A percentile compares a stretch with the other conserved stretches of the same genome.
These are phyloP conservation scores for Theileria sp. DNA, from an alignment of 169 alveolate species.

Conservation along the genomic window DNA sequence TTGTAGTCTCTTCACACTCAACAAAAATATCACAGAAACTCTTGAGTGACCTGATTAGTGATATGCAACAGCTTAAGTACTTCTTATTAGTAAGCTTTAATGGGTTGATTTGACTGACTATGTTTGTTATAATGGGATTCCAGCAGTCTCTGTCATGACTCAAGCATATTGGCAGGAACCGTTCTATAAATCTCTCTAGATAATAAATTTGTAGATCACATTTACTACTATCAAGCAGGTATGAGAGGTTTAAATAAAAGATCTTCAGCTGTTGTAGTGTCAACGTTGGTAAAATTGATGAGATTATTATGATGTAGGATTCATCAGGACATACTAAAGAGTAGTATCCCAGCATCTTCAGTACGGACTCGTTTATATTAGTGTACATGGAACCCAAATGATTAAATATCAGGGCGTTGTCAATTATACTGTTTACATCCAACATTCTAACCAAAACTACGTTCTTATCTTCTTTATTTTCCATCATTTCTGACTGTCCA, in stretches of 20 bases:
- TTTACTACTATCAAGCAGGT: conserved; percentile 24
- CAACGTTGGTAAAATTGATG: conserved; percentile 41
- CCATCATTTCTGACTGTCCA: neutral
- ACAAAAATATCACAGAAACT: conserved; percentile 59
- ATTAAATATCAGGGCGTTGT: conserved; percentile 9
- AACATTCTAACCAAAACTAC: conserved; percentile 34
- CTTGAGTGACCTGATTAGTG: conserved; percentile 53
- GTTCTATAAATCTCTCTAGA: conserved; percentile 57
- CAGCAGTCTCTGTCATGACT: conserved; percentile 44
- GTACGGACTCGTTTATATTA: conserved; percentile 14
- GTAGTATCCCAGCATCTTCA: conserved; percentile 45
- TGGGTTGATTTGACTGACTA: conserved; percentile 41
- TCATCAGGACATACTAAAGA: conserved; percentile 57
- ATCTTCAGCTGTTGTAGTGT: neutral
- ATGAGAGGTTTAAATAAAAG: conserved; percentile 39
- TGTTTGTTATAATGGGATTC: conserved; percentile 23
- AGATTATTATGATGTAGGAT: conserved; percentile 34
- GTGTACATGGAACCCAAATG: conserved; percentile 18
- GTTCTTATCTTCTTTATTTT: neutral
- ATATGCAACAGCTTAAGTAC: conserved; percentile 24
- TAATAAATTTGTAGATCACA: conserved; percentile 24
- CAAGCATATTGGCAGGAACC: conserved; percentile 58
- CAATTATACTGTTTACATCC: conserved; percentile 22
- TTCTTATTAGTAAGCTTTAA: conserved; percentile 40
- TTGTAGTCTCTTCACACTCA: conserved; percentile 37